phyloP scores from a whole-genome alignment of 2,329 filamentous ascomycete genomes.

The Colletotrichum tropicale region DNA sequence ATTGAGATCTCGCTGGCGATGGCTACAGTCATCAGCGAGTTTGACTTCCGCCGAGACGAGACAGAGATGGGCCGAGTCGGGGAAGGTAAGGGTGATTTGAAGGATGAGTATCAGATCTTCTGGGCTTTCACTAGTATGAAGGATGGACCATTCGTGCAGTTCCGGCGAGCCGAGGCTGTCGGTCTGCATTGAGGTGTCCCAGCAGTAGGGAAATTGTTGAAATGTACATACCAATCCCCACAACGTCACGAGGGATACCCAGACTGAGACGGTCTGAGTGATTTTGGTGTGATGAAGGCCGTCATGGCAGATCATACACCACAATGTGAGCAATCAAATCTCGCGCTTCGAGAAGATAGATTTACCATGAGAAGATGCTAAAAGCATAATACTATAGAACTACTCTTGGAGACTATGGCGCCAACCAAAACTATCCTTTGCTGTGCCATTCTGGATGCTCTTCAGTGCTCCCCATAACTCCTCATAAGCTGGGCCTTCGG shows the following conservation, averaged over 20 bases:
- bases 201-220: not conserved
- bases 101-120: not conserved
- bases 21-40: not conserved
- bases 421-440: not conserved
- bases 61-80: not conserved
- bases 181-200: not conserved
- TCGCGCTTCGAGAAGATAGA: too few species aligned
- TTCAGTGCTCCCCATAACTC: not conserved
- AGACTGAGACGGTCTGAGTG: not conserved
- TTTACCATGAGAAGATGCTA: not conserved
- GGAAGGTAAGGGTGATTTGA: not conserved
- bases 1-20: not conserved
- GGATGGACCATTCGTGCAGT: conserved; percentile 1
- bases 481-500: not conserved
- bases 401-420: not conserved
- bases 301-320: not conserved
- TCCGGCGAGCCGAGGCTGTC: not conserved
- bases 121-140: conserved; percentile 10
- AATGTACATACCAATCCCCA: not conserved
- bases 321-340: not conserved
- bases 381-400: too few species aligned
- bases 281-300: not conserved
- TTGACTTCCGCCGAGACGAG: not conserved
- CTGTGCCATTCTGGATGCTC: not conserved
- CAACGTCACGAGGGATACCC: not conserved